Percentiles rank a stretch among this genome's conserved stretches.
phyloP scores from a whole-genome alignment of 805 yeast genomes.

The Hanseniaspora clermontiae region DNA sequence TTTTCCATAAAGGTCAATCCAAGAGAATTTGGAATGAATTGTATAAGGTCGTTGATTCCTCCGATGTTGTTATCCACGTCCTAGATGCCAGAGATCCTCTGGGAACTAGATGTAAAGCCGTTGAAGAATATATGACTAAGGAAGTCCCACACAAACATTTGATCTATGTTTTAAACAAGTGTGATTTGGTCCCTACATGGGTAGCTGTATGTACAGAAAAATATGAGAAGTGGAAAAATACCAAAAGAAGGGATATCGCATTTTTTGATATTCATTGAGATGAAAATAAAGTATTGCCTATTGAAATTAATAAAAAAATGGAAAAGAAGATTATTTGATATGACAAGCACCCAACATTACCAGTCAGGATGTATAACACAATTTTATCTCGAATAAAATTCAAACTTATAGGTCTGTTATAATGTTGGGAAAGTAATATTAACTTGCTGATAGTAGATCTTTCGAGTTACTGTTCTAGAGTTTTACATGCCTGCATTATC shows the following conservation, averaged over 20 bases:
- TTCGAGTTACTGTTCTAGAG: conserved; percentile 29
- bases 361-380: conserved; percentile 56
- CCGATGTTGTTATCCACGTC: conserved; percentile 93
- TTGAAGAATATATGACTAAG: conserved; percentile 80
- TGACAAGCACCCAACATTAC: conserved; percentile 53
- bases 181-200: conserved; percentile 98
- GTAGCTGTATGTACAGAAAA: conserved; percentile 75
- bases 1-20: conserved; percentile 93
- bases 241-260: neutral
- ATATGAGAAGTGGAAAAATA: neutral
- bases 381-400: neutral
- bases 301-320: neutral
- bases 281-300: conserved; percentile 6
- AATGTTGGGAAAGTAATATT: conserved; percentile 81
- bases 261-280: neutral
- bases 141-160: conserved; percentile 96
- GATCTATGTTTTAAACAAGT: conserved; percentile 86
- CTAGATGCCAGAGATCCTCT: conserved; percentile 95
- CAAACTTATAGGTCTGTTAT: conserved; percentile 72
- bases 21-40: conserved; percentile 97
- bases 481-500: conserved; percentile 29
- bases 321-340: neutral
- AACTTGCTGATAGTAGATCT: conserved; percentile 36
- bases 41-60: conserved; percentile 91
- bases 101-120: conserved; percentile 89